Evolutionary conservation across 352 stramenopile species (phyloP), one percentile per base, ranked within the genome.

Genomic region (Lagenidium giganteum): DNA sequence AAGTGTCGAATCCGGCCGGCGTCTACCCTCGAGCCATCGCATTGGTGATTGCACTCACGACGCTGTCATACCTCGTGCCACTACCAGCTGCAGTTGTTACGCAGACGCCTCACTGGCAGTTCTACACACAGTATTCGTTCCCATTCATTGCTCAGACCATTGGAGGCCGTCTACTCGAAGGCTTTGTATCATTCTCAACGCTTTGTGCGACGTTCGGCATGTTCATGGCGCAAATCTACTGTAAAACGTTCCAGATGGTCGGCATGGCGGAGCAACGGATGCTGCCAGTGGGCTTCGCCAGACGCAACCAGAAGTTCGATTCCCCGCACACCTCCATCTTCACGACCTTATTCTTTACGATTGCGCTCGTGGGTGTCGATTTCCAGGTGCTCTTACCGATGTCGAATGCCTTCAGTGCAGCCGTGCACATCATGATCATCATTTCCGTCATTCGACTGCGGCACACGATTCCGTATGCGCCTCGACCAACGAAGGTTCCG

Each of bases 51-150:
- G 12, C 82, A 0, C 53, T 97, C 24, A 80, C 91, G 14, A 53
- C 86, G 4, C 35, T 81, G 6, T 82, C 80, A 7, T 97, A 96
- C 56, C 62, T 96, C 14, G 37, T 98, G 5, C 94, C 93, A 4
- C 67, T 98, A 40, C 71, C 93, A 3, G 87, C 82, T 0, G 75
- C 81, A 1, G 74, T 95, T 28, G 65, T 83, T 32, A 82, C 70
- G 0, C 36, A 77, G 23, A 51, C 42, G 2, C 64, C 75, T 23
- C 60, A 79, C 34, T 83, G 91, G 57, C 42, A 49, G 5, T 61
- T 83, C 22, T 96, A 93, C 68, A 67, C 72, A 3, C 79, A 90
- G 58, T 82, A 93, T 29, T 87, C 86, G 63, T 93, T 97, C 35
- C 80, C 78, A 21, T 56, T 67, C 17, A 77, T 97, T 21, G 86